Base-by-base conservation (phyloP, 371 early-diverging fungal genomes). In the Saksenaea oblongispora region DNA sequence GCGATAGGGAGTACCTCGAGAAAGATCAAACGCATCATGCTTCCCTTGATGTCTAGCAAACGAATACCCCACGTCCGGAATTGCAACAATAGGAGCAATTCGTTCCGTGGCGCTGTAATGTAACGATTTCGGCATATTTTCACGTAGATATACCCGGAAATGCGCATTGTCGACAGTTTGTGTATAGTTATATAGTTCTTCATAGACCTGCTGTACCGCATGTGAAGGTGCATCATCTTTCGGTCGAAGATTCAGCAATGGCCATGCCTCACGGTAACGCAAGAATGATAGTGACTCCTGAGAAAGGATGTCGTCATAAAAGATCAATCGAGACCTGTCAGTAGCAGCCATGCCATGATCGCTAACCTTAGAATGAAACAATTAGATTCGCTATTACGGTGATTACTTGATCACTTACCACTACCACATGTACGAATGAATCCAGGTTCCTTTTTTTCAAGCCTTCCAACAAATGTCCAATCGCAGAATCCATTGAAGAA, bases 261-360 rank as follows among this genome's bases (percentile, higher is more conserved):
- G 79, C 62, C 70, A 62, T 47, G 73, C 80, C 58, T 76, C 78
- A 28, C 73, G 59, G 13, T 66, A 61, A 10, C 61, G 42, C 9
- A 83, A 54, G 44, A 70, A 69, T 7, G 67, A 37, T 31, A 78
- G 39, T 0, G 76, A 61, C 39, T 82, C 61, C 2, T 54, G n/a
- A 1, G 79, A 72, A 2, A 82, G 66, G 27, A 82, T 82, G 56
- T 94, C 93, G 56, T 95, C 96, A 56, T 95, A 78, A 66, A 84
- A 92, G 34, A 95, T 84, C 11, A 77, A 47, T 15, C 73, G 69
- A n/a, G 86, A 74, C 54, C 83, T 71, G n/a, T 80, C 65, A 5
- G 73, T 67, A 14, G 73, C 69, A 7, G 93, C 82, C 97, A 98
- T 97, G 1, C 98, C 97, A 63, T 97, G 98, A 72, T 97, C 97